phyloP scores from a whole-genome alignment of 306 rosid species.

The Begonia peltatifolia region DNA sequence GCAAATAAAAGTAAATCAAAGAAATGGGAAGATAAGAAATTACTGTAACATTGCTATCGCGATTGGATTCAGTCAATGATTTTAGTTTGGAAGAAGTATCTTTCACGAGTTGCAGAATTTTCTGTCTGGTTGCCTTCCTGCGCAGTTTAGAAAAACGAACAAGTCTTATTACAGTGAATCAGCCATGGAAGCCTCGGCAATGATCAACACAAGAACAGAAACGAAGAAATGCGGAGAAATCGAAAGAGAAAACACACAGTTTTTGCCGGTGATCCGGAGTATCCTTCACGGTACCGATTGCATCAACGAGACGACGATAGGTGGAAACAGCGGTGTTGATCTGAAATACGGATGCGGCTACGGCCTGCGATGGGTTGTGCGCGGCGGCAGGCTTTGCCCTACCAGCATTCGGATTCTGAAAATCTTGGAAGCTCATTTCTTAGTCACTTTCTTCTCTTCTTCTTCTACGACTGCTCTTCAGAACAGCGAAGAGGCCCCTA shows the following conservation, averaged over 20 bases:
- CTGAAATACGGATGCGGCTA: slow-evolving; percentile 72
- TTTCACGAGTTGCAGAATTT: slow-evolving; percentile 52
- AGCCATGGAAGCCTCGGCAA: too few species aligned
- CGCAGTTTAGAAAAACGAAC: neutral
- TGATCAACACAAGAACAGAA: neutral
- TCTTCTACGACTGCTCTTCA: too few species aligned
- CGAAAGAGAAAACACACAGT: slow-evolving; percentile 22
- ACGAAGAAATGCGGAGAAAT: neutral
- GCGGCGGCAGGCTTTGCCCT: slow-evolving; percentile 1
- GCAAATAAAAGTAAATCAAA: neutral
- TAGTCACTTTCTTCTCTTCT: slow-evolving; percentile 5
- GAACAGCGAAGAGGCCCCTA: too few species aligned
- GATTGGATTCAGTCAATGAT: slow-evolving; percentile 37
- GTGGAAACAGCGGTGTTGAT: slow-evolving; percentile 61
- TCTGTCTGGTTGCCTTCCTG: slow-evolving; percentile 60
- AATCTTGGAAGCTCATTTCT: slow-evolving; percentile 60
- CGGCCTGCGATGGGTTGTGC: slow-evolving; percentile 35
- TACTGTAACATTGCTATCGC: slow-evolving; percentile 23
- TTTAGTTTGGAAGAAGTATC: slow-evolving; percentile 69
- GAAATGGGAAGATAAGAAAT: slow-evolving; percentile 1
- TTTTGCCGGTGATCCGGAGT: slow-evolving; percentile 60
- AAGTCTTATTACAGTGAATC: too few species aligned
- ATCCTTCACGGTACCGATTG: slow-evolving; percentile 57
- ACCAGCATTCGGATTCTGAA: slow-evolving; percentile 10
- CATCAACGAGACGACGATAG: slow-evolving; percentile 62